These are phyloP conservation scores for Fermentozyma sake DNA, from an alignment of 1,139 yeast species.

Conservation along the genomic window DNA sequence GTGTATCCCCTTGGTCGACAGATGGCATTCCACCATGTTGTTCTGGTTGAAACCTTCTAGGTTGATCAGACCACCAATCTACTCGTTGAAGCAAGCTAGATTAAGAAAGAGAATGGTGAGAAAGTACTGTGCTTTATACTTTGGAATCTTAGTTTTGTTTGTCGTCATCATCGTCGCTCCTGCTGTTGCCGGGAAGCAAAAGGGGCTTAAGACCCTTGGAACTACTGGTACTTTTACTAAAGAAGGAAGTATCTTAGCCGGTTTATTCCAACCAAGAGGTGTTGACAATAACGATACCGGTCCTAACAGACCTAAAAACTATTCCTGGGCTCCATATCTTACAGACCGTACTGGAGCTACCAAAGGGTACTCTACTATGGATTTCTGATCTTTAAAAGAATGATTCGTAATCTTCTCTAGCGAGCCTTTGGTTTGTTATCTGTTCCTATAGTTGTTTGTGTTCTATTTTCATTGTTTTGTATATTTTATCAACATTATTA, in stretches of 20 bases:
- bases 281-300: slow-evolving; percentile 83
- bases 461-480: too few relatives aligned
- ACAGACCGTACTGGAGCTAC: slow-evolving; percentile 51
- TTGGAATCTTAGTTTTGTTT: slow-evolving; percentile 63
- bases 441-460: too few relatives aligned
- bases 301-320: slow-evolving; percentile 41
- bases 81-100: slow-evolving; percentile 93
- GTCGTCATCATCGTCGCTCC: slow-evolving; percentile 86
- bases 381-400: slow-evolving; percentile 27
- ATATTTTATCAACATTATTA: too few relatives aligned
- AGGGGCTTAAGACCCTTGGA: slow-evolving; percentile 22
- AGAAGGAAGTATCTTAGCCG: slow-evolving; percentile 50
- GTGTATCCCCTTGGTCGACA: slow-evolving; percentile 83
- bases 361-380: slow-evolving; percentile 60
- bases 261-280: slow-evolving; percentile 87
- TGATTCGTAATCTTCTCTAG: slow-evolving; percentile 1
- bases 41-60: slow-evolving; percentile 98
- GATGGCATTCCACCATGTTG: slow-evolving; percentile 97
- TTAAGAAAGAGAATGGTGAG: slow-evolving; percentile 98
- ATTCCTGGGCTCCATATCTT: slow-evolving; percentile 50
- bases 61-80: slow-evolving; percentile 98
- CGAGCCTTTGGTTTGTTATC: too few relatives aligned
- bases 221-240: slow-evolving; percentile 15
- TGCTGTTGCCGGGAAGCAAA: slow-evolving; percentile 60
- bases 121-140: slow-evolving; percentile 84